Evolutionary conservation across 805 yeast genomes (phyloP).

Genomic region (Lipomyces chichibuensis): DNA sequence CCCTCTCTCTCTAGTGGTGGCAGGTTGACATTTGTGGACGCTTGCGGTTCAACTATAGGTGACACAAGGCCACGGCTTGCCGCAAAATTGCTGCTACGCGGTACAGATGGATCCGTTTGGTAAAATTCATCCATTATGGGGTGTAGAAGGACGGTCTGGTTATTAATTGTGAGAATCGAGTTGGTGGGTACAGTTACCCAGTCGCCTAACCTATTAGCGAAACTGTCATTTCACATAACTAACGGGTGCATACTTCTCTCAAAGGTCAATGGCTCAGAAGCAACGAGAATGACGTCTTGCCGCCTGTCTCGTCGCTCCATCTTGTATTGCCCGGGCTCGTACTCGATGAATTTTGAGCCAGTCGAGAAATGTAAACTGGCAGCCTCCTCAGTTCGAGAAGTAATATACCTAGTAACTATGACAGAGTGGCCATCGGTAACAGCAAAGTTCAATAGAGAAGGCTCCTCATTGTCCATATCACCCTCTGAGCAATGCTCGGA

Average conservation of each 20-base stretch:
- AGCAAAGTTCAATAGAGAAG: conserved; percentile 89
- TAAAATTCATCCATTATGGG: conserved; percentile 86
- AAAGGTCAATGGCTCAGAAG: conserved; percentile 94
- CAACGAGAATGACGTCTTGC: conserved; percentile 94
- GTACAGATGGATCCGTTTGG: conserved; percentile 66
- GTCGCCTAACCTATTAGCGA: conserved; percentile 52
- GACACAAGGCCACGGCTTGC: conserved; percentile 93
- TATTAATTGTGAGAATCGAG: conserved; percentile 76
- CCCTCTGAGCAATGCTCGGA: conserved; percentile 60
- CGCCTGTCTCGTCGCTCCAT: conserved; percentile 93
- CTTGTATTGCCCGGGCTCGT: conserved; percentile 85
- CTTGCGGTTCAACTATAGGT: conserved; percentile 64
- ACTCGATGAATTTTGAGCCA: conserved; percentile 88
- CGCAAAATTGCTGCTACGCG: conserved; percentile 79
- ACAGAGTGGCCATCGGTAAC: conserved; percentile 90
- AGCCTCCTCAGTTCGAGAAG: conserved; percentile 90
- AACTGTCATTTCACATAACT: neutral
- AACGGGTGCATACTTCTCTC: conserved; percentile 60
- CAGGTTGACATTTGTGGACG: conserved; percentile 43
- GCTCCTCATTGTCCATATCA: conserved; percentile 53
- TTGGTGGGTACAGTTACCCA: conserved; percentile 98
- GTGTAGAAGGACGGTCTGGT: conserved; percentile 84
- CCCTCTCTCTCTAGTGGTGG: conserved; percentile 85
- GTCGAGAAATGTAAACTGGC: conserved; percentile 94
- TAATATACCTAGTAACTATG: conserved; percentile 84